Conservation (phyloP, 2,329 filamentous ascomycete species). For the Geosmithia putterillii region DNA sequence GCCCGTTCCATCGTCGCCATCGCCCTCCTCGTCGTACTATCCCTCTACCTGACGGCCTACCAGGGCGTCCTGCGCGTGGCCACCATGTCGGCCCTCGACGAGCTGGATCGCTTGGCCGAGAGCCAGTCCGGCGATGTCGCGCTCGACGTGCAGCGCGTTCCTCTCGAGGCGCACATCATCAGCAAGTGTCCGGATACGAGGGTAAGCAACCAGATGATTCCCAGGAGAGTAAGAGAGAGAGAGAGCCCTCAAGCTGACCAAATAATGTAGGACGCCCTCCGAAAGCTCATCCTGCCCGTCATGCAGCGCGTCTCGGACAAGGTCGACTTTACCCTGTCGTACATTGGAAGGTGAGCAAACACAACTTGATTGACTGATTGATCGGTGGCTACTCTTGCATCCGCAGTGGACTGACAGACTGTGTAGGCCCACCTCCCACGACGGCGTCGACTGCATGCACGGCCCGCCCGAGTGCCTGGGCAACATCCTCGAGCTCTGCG, state of each 20-base stretch:
- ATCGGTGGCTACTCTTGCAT: neutral
- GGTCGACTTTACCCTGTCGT: constrained; percentile 84
- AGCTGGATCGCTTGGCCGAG: too few species aligned
- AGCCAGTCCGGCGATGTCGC: neutral
- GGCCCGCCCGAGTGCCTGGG: constrained; percentile 83
- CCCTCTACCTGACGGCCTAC: neutral
- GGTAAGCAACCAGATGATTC: constrained; percentile 19
- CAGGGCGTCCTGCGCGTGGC: too few species aligned
- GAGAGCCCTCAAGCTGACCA: neutral
- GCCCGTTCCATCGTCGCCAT: too few species aligned
- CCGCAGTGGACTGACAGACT: neutral
- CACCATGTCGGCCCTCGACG: too few species aligned
- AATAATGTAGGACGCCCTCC: constrained; percentile 53
- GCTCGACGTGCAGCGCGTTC: constrained; percentile 34
- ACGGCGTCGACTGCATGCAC: constrained; percentile 80
- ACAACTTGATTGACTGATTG: too few species aligned
- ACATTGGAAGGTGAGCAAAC: constrained; percentile 61
- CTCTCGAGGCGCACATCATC: constrained; percentile 92
- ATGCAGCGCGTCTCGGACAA: constrained; percentile 76
- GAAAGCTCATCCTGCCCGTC: constrained; percentile 66
- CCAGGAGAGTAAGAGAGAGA: neutral
- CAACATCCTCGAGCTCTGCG: constrained; percentile 90
- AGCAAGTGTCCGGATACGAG: constrained; percentile 89
- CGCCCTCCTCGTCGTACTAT: too few species aligned
- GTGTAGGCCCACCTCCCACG: constrained; percentile 53